These are phyloP conservation scores for Penicillium soppii DNA, from an alignment of 495 filamentous ascomycete genomes.

Conservation along the genomic window DNA sequence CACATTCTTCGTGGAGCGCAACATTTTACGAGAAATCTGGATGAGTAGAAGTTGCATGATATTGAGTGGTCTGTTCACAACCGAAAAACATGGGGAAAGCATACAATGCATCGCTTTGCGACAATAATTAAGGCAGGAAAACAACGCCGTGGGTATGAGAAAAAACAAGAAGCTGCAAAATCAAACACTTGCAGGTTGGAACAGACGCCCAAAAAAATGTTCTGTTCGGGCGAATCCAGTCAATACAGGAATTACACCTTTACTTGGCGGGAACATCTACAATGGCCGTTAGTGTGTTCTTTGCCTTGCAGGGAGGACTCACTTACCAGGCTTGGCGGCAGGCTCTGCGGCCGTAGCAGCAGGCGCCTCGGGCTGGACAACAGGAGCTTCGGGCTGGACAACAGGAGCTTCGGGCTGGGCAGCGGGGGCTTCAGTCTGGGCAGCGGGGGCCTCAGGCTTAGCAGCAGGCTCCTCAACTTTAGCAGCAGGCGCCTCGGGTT, in stretches of 20 bases:
- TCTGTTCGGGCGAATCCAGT: background rate
- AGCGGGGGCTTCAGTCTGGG: background rate
- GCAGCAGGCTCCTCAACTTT: background rate
- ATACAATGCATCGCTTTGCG: background rate
- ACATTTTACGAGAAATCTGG: background rate
- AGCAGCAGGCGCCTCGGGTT: background rate
- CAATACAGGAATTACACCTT: background rate
- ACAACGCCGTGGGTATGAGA: slow-evolving; percentile 5
- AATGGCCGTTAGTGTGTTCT: background rate
- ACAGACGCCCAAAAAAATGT: background rate
- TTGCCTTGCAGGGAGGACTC: background rate
- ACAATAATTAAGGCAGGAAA: background rate
- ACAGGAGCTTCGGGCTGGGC: background rate
- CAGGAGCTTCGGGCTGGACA: slow-evolving; percentile 1
- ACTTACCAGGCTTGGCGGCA: slow-evolving; percentile 21
- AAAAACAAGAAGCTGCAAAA: background rate
- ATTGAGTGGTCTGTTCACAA: background rate
- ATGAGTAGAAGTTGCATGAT: background rate
- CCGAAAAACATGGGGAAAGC: background rate
- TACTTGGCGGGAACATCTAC: background rate
- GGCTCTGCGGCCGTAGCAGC: slow-evolving; percentile 7
- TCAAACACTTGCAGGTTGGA: background rate
- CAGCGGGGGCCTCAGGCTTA: background rate
- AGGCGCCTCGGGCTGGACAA: slow-evolving; percentile 7
- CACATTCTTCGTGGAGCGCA: too few species aligned